A percentile compares a stretch with the other conserved stretches of the same genome.
Evolutionary conservation across 192 early-diverging fungal species (phyloP).

Genomic region (Spizellomyces punctatus): DNA sequence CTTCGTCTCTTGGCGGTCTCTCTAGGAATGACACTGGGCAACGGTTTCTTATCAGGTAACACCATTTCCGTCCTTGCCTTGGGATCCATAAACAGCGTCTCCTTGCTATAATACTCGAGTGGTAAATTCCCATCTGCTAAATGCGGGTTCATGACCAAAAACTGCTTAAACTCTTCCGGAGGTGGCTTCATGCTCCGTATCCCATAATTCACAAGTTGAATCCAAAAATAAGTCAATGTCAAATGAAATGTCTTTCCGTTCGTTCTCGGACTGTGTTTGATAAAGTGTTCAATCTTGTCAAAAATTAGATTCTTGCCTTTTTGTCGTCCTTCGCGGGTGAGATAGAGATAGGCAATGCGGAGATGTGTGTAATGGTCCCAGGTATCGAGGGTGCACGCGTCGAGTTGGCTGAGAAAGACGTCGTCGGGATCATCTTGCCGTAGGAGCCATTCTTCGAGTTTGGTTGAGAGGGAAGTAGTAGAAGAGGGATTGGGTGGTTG

Average conservation of each 20-base stretch:
- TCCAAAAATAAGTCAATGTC: constrained; percentile 6
- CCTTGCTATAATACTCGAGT: constrained; percentile 9
- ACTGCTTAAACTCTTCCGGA: not conserved
- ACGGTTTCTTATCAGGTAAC: not conserved
- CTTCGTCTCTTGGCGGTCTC: too few relatives aligned
- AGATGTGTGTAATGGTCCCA: constrained; percentile 17
- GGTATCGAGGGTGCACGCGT: not conserved
- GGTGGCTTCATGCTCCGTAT: not conserved
- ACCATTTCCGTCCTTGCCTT: not conserved
- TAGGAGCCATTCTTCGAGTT: constrained; percentile 1
- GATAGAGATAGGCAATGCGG: constrained; percentile 8
- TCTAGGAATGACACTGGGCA: not conserved
- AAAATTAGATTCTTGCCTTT: constrained; percentile 8
- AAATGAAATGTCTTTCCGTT: constrained; percentile 1
- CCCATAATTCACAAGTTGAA: constrained; percentile 1
- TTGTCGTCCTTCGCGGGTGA: constrained; percentile 1
- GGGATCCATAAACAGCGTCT: not conserved
- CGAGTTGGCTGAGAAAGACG: not conserved
- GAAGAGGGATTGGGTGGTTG: not conserved
- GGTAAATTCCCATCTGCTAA: constrained; percentile 1
- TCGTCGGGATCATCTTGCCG: not conserved
- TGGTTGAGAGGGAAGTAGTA: not conserved
- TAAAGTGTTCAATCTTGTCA: not conserved
- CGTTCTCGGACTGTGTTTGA: constrained; percentile 4
- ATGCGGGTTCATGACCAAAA: not conserved